Conservation (phyloP, 306 rosid species). For the Acmispon strigosus region DNA sequence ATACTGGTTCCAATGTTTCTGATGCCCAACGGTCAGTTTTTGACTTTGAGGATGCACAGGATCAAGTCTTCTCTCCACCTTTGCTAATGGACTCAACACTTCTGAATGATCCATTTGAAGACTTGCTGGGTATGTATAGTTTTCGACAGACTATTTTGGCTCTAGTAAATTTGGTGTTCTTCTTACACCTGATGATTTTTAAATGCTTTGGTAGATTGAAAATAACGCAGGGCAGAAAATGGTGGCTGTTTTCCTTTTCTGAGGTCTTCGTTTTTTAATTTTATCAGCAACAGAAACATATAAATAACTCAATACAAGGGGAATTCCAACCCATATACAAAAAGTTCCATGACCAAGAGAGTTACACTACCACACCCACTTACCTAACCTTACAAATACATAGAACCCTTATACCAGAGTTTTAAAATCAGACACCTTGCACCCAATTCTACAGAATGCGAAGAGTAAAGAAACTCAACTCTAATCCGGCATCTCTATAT, state of each 20-base stretch:
- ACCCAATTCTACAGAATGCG: too few relatives aligned
- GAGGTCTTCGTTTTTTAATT: not conserved
- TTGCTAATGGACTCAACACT: constrained; percentile 74
- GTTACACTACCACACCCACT: too few relatives aligned
- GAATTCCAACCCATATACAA: too few relatives aligned
- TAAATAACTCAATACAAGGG: too few relatives aligned
- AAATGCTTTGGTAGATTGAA: constrained; percentile 8
- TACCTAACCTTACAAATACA: too few relatives aligned
- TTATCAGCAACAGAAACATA: too few relatives aligned
- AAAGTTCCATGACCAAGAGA: too few relatives aligned
- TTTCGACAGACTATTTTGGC: constrained; percentile 11
- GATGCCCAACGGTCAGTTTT: constrained; percentile 56
- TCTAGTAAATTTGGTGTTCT: constrained; percentile 2
- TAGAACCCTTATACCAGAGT: too few relatives aligned
- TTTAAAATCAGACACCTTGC: too few relatives aligned
- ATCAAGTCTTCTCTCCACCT: constrained; percentile 91
- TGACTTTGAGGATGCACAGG: constrained; percentile 74
- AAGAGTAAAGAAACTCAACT: too few relatives aligned
- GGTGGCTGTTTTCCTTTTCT: not conserved
- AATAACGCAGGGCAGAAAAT: not conserved
- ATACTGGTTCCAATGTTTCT: constrained; percentile 59
- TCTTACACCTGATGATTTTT: not conserved
- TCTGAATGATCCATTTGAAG: constrained; percentile 76
- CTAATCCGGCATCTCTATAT: too few relatives aligned
- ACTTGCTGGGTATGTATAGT: constrained; percentile 76